Evolutionary conservation across 768 basidiomycete species (phyloP).

Genomic region (Mrakia blollopis): DNA sequence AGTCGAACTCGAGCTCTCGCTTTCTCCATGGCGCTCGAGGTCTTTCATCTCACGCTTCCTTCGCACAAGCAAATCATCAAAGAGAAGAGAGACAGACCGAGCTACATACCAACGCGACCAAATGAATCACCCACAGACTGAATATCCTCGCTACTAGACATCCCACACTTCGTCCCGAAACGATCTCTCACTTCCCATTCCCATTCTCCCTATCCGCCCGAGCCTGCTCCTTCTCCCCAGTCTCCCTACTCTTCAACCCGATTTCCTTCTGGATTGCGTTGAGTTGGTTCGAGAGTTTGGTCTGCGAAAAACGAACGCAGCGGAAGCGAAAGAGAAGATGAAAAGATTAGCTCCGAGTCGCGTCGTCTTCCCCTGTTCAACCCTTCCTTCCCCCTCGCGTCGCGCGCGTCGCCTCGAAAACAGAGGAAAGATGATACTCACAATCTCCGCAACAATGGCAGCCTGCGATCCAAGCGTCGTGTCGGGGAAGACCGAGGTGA

Average conservation of each 20-base stretch:
- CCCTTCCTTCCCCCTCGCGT: too few species aligned
- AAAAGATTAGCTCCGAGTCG: not conserved
- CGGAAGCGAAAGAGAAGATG: not conserved
- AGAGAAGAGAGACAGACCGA: too few species aligned
- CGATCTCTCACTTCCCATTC: too few species aligned
- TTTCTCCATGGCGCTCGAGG: too few species aligned
- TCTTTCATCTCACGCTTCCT: too few species aligned
- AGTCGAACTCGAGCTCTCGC: too few species aligned
- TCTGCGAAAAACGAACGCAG: not conserved
- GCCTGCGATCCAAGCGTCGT: constrained; percentile 30
- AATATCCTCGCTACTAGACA: too few species aligned
- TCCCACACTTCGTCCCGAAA: too few species aligned
- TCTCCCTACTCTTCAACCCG: constrained; percentile 11
- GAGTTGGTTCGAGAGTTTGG: constrained; percentile 7
- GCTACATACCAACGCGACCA: too few species aligned
- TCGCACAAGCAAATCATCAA: too few species aligned
- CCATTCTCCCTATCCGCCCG: not conserved
- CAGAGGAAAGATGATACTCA: not conserved
- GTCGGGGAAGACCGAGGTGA: constrained; percentile 24
- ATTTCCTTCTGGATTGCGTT: constrained; percentile 12
- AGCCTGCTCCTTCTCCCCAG: constrained; percentile 14
- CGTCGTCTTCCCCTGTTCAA: not conserved
- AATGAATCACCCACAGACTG: too few species aligned
- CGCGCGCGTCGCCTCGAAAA: too few species aligned
- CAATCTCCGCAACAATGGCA: constrained; percentile 27